A percentile compares a stretch with the other conserved stretches of the same genome.
These are phyloP conservation scores for Heliamphora exappendiculata DNA, from an alignment of 148 eudicot genomes.

Conservation along the genomic window DNA sequence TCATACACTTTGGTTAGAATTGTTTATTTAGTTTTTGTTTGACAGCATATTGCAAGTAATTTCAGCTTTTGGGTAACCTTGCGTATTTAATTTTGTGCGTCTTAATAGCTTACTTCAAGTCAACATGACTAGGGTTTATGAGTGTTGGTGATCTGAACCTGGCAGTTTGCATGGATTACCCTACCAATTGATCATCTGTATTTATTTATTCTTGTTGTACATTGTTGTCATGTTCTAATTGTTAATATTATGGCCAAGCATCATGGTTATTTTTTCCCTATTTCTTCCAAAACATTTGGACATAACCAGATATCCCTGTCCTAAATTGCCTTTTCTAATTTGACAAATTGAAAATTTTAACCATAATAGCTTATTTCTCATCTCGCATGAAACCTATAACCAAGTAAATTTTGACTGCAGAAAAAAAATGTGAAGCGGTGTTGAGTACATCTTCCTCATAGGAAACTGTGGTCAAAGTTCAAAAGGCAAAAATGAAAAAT, in stretches of 20 bases:
- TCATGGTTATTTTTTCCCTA: background rate
- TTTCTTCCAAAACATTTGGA: background rate
- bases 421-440: too few species aligned
- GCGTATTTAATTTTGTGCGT: background rate
- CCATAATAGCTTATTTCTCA: background rate
- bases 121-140: background rate
- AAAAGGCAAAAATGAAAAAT: too few species aligned
- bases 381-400: too few species aligned
- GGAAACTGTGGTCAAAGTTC: too few species aligned
- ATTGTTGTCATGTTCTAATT: background rate
- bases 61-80: background rate
- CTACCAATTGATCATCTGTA: background rate
- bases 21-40: constrained; percentile 2
- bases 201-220: too few species aligned
- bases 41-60: background rate
- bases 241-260: background rate
- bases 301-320: background rate
- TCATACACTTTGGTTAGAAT: background rate
- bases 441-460: too few species aligned
- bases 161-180: background rate
- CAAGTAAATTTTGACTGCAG: background rate
- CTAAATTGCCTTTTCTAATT: background rate
- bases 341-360: background rate
- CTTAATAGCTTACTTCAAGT: background rate
- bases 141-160: background rate